Base-by-base conservation (phyloP, 192 early-diverging fungal species). In the Podila minutissima region DNA sequence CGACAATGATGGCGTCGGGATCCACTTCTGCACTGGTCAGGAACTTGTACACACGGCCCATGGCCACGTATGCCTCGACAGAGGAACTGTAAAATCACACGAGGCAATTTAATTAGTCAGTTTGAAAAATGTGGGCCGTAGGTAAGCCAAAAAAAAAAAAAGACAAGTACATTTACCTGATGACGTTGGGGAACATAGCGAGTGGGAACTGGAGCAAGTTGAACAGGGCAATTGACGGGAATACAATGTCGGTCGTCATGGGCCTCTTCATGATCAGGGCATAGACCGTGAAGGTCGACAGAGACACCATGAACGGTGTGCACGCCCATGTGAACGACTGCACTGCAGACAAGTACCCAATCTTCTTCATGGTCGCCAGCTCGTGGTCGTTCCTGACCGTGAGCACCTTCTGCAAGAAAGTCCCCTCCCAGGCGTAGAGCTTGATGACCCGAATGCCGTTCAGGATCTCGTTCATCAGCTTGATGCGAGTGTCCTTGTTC, bases 401-500 rank as follows among this genome's bases (percentile, higher is more conserved):
- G 49, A 76, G 65, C 58, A 94, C 87, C 73, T 88, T 90, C 74
- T 94, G 83, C 66, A 94, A 74, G 68, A 97, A 97, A 24, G 93
- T 86, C 0, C 81, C 79, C 78, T 96, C 96, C 95, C 95, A 98
- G 29, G 97, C 96, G 75, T 97, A 99, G 31, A 99, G 86, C 75
- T 97, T 99, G 87, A 99, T 97, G 26, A 99, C 94, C 67, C 94
- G 94, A 71, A 97, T 96, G 50, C 95, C 97, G 57, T 92, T 93
- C 70, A 98, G 74, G 13, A 94, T 74, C 85, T 98, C 97, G 83
- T 97, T 89, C 72, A 82, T 82, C 29, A 78, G 41, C 50, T 71
- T 84, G 53, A 85, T 85, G 38, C 84, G 53, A 1, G 79, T 73
- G 35, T 85, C 84, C 72, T 96, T 96, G 88, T 94, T 94, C 59